Evolutionary conservation across 2,329 filamentous ascomycete species (phyloP).

Genomic region (Claviceps citrina): DNA sequence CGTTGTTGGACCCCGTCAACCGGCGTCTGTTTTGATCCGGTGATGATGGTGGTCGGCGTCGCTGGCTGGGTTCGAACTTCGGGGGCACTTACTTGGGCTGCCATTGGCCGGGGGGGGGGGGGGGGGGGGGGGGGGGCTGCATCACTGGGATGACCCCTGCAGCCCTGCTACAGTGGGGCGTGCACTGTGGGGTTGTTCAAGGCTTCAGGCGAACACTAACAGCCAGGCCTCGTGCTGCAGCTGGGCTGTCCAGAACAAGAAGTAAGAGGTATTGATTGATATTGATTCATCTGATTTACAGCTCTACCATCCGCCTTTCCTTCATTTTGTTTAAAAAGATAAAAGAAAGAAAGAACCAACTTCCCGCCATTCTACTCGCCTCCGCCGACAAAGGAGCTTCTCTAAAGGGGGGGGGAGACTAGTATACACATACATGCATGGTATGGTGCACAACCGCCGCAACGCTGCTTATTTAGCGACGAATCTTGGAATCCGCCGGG

Average conservation of each 20-base stretch:
- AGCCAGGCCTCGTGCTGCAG: background rate
- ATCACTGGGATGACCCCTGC: no score
- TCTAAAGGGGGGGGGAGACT: constrained; percentile 25
- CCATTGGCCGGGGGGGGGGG: no score
- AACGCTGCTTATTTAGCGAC: constrained; percentile 31
- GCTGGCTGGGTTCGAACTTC: no score
- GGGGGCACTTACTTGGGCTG: no score
- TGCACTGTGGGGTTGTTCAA: no score
- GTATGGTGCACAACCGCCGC: constrained; percentile 12
- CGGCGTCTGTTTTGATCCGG: background rate
- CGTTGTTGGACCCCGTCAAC: background rate
- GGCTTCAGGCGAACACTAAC: no score
- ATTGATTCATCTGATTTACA: constrained; percentile 35
- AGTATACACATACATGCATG: constrained; percentile 30
- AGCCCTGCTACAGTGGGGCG: no score
- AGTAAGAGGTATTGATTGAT: constrained; percentile 22
- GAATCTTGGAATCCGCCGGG: constrained; percentile 40
- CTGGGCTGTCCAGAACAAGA: constrained; percentile 8
- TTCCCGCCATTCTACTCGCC: constrained; percentile 22
- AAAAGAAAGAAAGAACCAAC: constrained; percentile 12
- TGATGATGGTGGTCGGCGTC: no score
- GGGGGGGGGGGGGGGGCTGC: no score
- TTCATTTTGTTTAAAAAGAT: constrained; percentile 11
- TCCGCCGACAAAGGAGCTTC: constrained; percentile 28
- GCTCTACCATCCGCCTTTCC: constrained; percentile 24